Conservation (phyloP, 1,139 yeast genomes). For the Yamadazyma buinensis region DNA sequence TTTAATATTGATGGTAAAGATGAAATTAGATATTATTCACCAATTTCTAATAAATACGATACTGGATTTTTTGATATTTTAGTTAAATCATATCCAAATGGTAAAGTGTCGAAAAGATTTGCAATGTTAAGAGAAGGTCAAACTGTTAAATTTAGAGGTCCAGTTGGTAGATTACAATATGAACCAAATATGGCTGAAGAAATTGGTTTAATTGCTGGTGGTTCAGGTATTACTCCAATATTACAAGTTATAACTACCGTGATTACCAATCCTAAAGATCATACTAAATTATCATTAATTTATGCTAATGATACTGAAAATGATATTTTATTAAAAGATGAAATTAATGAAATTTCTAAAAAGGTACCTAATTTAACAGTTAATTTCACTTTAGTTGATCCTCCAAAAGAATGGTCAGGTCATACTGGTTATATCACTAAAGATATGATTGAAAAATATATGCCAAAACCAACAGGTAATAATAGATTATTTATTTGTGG, state of each 20-base stretch:
- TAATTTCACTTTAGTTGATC: constrained; percentile 31
- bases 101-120: constrained; percentile 61
- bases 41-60: constrained; percentile 67
- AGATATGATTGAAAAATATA: constrained; percentile 48
- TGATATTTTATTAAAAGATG: constrained; percentile 66
- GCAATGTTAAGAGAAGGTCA: constrained; percentile 64
- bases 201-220: constrained; percentile 75
- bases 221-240: constrained; percentile 78
- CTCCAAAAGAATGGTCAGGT: constrained; percentile 50
- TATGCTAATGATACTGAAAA: constrained; percentile 72
- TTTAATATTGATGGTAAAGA: constrained; percentile 55
- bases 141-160: constrained; percentile 69
- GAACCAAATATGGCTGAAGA: constrained; percentile 55
- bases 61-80: constrained; percentile 70
- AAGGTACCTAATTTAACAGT: constrained; percentile 61
- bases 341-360: constrained; percentile 62
- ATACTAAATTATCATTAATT: constrained; percentile 55
- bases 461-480: constrained; percentile 47
- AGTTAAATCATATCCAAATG: constrained; percentile 69
- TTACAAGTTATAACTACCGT: constrained; percentile 63
- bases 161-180: constrained; percentile 69
- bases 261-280: constrained; percentile 64
- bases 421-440: constrained; percentile 56
- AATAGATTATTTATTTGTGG: constrained; percentile 68
- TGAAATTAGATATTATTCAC: constrained; percentile 67